Evolutionary conservation across 2,329 filamentous ascomycete genomes (phyloP).

Genomic region (Trichoderma sp.): DNA sequence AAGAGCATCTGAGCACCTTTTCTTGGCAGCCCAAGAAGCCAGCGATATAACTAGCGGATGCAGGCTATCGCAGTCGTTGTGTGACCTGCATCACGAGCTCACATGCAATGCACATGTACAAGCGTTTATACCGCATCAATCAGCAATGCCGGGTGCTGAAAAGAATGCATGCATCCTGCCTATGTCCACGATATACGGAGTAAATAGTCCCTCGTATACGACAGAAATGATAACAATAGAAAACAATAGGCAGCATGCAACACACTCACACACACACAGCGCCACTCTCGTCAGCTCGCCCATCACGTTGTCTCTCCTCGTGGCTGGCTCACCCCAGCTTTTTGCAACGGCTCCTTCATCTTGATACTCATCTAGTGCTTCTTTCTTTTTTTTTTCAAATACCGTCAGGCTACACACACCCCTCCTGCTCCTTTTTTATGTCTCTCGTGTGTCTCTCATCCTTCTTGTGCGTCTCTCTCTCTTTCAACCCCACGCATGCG

Average conservation of each 20-base stretch:
- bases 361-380: neutral
- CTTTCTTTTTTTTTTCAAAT: neutral
- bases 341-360: neutral
- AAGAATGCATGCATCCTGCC: neutral
- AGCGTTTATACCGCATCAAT: neutral
- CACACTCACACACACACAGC: neutral
- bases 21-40: neutral
- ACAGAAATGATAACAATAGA: neutral
- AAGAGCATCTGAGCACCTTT: neutral
- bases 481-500: constrained; percentile 10
- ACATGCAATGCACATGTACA: neutral
- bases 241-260: neutral
- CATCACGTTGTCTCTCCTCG: constrained; percentile 8
- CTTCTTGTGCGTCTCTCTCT: neutral
- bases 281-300: constrained; percentile 10
- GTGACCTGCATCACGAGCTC: constrained; percentile 16
- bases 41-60: neutral
- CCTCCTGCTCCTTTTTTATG: neutral
- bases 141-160: neutral
- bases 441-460: neutral
- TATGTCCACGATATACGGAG: neutral
- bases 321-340: constrained; percentile 13
- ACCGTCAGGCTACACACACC: neutral
- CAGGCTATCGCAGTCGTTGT: neutral
- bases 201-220: neutral